Conservation (phyloP, 1,139 yeast species). For the Pichia sp. region DNA sequence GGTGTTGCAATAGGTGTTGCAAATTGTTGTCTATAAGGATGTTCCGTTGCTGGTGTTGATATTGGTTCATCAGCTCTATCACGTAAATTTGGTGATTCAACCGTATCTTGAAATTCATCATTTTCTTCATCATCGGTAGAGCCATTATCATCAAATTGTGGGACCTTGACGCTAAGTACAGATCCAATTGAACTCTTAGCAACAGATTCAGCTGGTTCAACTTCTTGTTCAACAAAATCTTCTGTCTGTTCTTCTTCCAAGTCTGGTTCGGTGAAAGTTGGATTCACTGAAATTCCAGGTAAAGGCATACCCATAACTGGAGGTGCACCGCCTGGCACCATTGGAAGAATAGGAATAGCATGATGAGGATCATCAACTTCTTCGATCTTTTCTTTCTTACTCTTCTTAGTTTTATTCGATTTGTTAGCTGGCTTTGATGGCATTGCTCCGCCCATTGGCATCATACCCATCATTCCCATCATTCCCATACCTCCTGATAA, state of each 20-base stretch:
- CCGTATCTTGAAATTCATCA: conserved; percentile 3
- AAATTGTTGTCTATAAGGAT: conserved; percentile 4
- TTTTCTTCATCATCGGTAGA: conserved; percentile 17
- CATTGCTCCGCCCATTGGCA: conserved; percentile 39
- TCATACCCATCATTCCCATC: conserved; percentile 76
- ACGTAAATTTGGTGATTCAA: neutral
- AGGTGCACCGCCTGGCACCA: conserved; percentile 7
- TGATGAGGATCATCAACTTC: conserved; percentile 35
- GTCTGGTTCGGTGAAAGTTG: conserved; percentile 5
- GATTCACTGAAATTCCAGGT: conserved; percentile 11
- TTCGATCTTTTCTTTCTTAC: conserved; percentile 18
- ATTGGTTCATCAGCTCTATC: neutral
- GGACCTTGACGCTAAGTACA: no score
- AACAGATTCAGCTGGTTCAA: neutral
- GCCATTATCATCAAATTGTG: no score
- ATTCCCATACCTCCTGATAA: conserved; percentile 89
- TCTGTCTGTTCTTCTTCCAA: neutral
- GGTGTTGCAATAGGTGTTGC: conserved; percentile 12
- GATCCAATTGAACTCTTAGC: neutral
- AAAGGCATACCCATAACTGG: conserved; percentile 26
- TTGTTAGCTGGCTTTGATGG: conserved; percentile 25
- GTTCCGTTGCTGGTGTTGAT: neutral
- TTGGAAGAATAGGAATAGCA: conserved; percentile 32
- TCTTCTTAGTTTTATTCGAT: conserved; percentile 28
- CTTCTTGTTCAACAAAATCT: neutral